Percentiles rank a stretch among this genome's conserved stretches.
Conservation (phyloP, 306 rosid species). For the Cucumis hystrix region DNA sequence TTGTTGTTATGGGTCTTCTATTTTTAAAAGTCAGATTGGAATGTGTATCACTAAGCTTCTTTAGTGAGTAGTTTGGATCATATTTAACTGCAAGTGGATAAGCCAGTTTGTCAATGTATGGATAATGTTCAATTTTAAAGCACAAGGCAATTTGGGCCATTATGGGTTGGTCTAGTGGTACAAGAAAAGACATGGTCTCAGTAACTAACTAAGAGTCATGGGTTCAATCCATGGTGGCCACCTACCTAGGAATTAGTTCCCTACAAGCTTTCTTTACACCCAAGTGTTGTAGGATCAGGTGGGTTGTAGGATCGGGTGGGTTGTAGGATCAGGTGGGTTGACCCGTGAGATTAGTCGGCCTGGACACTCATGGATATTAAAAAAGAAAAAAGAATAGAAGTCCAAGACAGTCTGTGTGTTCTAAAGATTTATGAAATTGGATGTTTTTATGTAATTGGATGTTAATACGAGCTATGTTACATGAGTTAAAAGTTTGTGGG, state of each 20-base stretch:
- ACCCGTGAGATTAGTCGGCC: no score
- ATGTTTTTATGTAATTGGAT: neutral
- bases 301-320: no score
- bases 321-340: no score
- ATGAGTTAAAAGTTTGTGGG: neutral
- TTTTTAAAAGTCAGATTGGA: neutral
- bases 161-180: no score
- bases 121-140: neutral
- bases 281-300: no score
- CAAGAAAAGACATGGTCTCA: no score
- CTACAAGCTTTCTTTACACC: no score
- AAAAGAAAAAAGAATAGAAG: neutral
- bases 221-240: no score
- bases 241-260: no score
- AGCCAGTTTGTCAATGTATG: neutral
- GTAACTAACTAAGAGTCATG: no score
- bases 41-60: neutral
- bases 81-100: neutral
- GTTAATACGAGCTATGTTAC: neutral
- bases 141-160: neutral
- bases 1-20: neutral
- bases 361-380: no score
- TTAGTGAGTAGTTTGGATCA: neutral
- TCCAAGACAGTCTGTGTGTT: neutral
- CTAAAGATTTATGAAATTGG: neutral